Evolutionary conservation across 1,284 basidiomycete genomes (phyloP), one percentile per base, ranked within the genome.

Genomic region (Trametes pubescens): DNA sequence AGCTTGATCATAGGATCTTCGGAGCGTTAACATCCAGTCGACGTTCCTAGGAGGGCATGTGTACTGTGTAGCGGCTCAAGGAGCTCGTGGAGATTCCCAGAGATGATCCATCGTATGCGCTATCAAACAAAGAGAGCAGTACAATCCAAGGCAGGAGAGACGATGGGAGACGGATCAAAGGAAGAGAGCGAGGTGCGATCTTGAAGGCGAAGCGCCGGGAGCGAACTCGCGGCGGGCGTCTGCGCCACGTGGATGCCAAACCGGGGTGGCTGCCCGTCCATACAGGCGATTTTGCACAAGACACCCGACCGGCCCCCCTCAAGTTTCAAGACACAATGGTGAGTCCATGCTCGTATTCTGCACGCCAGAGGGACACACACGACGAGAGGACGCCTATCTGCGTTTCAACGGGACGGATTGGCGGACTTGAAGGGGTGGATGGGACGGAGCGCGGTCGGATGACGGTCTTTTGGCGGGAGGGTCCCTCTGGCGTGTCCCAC

Each of bases 301-400:
- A 65, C 67, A 69, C 47, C 67, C 67, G 65, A 66, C 65, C 60
- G 69, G 75, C 69, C 69, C 72, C 69, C 74, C 72, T 73, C 71
- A 74, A 76, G 26, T 68, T 64, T 74, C 75, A 76, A 77, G 75
- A 72, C 74, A 75, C 66, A 55, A 76, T 77, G 75, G 75, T 77
- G 74, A 76, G 75, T 77, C 57, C 53, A 69, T 61, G 65, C 57
- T 62, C 58, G 62, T 63, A 54, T 66, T 58, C 24, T 69, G 64
- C 68, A 64, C 61, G 64, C 64, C 53, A 53, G 61, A 64, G 62
- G 71, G 72, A 68, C 61, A 52, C 32, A 37, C 57, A 63, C 51
- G 64, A 35, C 35, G 57, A 52, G 4, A 35, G 32, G 63, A 60
- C 57, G 49, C 48, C 35, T 38, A 11, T 66, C 54, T 43, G 64